phyloP scores from a whole-genome alignment of 169 alveolate species.

The Eimeria tenella region DNA sequence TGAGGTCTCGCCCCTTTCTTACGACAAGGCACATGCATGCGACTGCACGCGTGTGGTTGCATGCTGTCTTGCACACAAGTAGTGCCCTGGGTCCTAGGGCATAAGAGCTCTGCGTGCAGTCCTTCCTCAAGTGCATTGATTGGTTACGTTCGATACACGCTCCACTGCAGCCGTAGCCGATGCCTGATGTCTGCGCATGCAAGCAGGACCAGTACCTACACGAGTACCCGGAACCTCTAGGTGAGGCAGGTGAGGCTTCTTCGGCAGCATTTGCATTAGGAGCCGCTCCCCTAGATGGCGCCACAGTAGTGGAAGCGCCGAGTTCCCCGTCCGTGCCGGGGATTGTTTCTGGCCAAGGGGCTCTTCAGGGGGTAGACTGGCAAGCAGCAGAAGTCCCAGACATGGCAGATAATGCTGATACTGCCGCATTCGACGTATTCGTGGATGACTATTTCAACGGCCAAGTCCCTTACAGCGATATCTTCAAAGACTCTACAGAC shows the following conservation, averaged over 20 bases:
- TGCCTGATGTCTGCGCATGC: slow-evolving; percentile 6
- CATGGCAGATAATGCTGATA: neutral
- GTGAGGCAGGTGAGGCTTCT: neutral
- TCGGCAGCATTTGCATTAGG: neutral
- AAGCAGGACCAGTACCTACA: slow-evolving; percentile 35
- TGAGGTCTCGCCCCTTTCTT: neutral
- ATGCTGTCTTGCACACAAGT: neutral
- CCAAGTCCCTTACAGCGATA: neutral
- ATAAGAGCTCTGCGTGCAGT: neutral
- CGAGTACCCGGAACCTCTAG: neutral
- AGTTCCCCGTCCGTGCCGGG: neutral
- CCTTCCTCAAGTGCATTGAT: too few relatives aligned
- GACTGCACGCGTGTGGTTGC: neutral
- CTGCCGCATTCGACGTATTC: neutral
- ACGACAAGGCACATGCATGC: neutral
- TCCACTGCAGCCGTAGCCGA: neutral
- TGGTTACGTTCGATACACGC: neutral
- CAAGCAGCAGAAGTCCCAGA: neutral
- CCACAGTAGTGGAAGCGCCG: neutral
- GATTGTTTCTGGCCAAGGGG: neutral
- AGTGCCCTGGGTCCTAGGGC: neutral
- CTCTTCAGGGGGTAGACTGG: neutral
- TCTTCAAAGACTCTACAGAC: neutral
- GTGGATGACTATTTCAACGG: slow-evolving; percentile 23
- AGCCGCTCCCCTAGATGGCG: neutral